A percentile compares a stretch with the other conserved stretches of the same genome.
These are phyloP conservation scores for Neospermospora avenae DNA, from an alignment of 2,329 filamentous ascomycete genomes.

Conservation along the genomic window DNA sequence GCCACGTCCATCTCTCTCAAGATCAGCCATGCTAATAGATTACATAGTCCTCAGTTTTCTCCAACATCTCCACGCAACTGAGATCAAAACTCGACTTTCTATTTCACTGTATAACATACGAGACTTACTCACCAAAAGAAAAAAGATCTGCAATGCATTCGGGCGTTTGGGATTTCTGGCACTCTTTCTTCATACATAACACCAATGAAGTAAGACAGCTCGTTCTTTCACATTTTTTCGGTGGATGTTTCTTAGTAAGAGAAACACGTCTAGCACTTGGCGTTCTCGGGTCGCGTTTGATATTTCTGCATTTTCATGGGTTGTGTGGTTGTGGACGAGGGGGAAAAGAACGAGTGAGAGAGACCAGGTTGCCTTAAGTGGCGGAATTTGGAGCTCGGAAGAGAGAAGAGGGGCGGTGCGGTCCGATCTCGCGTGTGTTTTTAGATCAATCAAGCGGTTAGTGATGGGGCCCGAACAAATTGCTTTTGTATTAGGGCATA, in stretches of 20 bases:
- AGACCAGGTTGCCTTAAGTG: background rate
- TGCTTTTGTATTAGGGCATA: background rate
- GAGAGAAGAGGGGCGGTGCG: background rate
- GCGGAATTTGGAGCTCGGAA: background rate
- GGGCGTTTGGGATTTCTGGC: conserved; percentile 22
- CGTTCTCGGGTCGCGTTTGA: background rate
- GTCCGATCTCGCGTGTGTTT: background rate
- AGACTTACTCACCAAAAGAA: conserved; percentile 21
- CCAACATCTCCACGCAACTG: conserved; percentile 30
- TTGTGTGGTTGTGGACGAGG: background rate
- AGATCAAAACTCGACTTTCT: conserved; percentile 7
- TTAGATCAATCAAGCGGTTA: background rate
- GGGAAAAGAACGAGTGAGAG: background rate
- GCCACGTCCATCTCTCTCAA: background rate
- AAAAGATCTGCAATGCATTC: conserved; percentile 25
- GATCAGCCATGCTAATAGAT: conserved; percentile 2
- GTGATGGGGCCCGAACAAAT: background rate
- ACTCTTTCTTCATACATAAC: background rate
- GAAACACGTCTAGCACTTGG: background rate
- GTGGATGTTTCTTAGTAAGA: conserved; percentile 3
- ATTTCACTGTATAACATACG: conserved; percentile 31
- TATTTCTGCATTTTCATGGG: background rate
- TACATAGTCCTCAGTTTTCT: conserved; percentile 31
- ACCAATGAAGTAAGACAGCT: background rate
- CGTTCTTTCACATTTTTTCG: conserved; percentile 9